phyloP scores from a whole-genome alignment of 768 basidiomycete species.

The Clitopilus passeckerianus region DNA sequence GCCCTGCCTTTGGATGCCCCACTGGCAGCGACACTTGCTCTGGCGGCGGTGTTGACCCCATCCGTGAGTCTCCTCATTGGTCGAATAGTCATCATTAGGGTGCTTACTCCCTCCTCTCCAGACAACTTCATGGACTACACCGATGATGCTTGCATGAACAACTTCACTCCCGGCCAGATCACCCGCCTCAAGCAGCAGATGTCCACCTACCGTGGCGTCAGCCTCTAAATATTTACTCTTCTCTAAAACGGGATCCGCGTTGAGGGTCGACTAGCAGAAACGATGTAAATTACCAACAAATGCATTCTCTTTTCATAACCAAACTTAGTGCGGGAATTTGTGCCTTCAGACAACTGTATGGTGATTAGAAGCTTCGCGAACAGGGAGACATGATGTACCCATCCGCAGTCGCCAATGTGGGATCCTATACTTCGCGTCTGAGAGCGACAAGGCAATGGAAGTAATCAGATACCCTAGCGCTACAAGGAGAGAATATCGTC shows the following conservation, averaged over 20 bases:
- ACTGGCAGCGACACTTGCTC: constrained; percentile 30
- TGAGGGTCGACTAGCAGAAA: not conserved
- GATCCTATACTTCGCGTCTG: too few relatives aligned
- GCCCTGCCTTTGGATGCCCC: constrained; percentile 37
- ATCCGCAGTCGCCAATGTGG: too few relatives aligned
- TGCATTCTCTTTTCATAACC: not conserved
- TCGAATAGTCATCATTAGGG: not conserved
- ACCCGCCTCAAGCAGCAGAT: constrained; percentile 36
- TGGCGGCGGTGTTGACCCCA: constrained; percentile 39
- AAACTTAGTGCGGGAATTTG: too few relatives aligned
- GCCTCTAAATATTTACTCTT: constrained; percentile 9
- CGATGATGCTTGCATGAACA: constrained; percentile 43
- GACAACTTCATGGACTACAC: constrained; percentile 55
- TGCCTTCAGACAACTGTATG: too few relatives aligned
- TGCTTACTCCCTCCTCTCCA: constrained; percentile 7
- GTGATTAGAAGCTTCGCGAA: too few relatives aligned
- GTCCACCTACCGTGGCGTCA: constrained; percentile 37
- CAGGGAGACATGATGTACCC: too few relatives aligned
- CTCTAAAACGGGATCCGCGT: not conserved
- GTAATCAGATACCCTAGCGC: too few relatives aligned
- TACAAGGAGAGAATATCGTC: too few relatives aligned
- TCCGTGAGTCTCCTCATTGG: constrained; percentile 22
- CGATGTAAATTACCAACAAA: not conserved
- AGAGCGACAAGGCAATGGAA: too few relatives aligned
- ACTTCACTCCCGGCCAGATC: constrained; percentile 42